Evolutionary conservation across 2,329 filamentous ascomycete species (phyloP).

Genomic region (Phoma sp.): DNA sequence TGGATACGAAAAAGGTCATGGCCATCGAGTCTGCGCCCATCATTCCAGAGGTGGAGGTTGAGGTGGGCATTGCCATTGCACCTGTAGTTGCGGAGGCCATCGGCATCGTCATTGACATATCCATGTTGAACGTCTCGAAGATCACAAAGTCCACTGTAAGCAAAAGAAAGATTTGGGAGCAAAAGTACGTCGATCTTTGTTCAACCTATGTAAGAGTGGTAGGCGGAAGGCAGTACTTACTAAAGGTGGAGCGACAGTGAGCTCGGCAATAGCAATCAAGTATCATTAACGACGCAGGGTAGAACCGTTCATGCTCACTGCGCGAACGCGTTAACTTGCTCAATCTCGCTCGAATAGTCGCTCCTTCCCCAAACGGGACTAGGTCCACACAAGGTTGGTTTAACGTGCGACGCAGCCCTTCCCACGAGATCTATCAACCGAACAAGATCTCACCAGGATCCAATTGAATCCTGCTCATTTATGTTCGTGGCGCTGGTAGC

Average conservation of each 20-base stretch:
- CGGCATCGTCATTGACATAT: conserved; percentile 14
- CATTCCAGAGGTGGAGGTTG: conserved; percentile 6
- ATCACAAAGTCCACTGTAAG: neutral
- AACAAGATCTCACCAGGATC: neutral
- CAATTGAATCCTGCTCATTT: conserved; percentile 5
- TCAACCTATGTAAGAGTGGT: neutral
- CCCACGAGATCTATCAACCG: neutral
- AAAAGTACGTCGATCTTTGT: neutral
- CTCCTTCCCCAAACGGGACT: conserved; percentile 1
- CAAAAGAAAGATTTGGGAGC: neutral
- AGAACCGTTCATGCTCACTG: neutral
- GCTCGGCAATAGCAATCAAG: neutral
- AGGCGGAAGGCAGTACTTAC: neutral
- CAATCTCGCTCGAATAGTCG: conserved; percentile 18
- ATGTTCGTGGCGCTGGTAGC: neutral
- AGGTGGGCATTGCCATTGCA: conserved; percentile 16
- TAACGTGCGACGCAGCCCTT: neutral
- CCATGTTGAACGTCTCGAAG: conserved; percentile 1
- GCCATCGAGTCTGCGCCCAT: conserved; percentile 50
- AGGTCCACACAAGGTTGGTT: neutral
- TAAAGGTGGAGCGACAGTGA: neutral
- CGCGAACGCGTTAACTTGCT: conserved; percentile 19
- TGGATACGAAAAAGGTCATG: conserved; percentile 70
- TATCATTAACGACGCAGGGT: neutral
- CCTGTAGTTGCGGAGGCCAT: neutral